phyloP scores from a whole-genome alignment of 2,329 filamentous ascomycete genomes.

The Cladosporium austrohemisphaericum region DNA sequence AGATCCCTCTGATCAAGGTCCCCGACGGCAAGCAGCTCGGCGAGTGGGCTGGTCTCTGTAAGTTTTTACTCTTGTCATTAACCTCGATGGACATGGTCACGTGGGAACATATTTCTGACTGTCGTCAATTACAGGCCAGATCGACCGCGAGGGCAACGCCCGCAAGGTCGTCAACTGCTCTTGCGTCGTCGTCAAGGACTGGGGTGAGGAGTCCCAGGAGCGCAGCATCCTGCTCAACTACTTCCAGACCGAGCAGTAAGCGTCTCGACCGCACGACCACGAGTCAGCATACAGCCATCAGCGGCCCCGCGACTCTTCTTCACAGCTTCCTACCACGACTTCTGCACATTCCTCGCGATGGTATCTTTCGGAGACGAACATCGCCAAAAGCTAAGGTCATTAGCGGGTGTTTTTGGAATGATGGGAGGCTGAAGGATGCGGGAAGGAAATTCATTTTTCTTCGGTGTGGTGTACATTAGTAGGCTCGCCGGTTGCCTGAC shows the following conservation, averaged over 20 bases:
- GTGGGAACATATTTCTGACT: not conserved
- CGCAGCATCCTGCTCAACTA: slow-evolving; percentile 99
- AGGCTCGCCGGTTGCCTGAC: slow-evolving; percentile 9
- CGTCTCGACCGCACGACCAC: slow-evolving; percentile 11
- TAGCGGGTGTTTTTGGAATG: slow-evolving; percentile 13
- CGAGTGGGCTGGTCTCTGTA: slow-evolving; percentile 99
- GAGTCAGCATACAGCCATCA: slow-evolving; percentile 10
- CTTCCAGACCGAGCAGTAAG: slow-evolving; percentile 81
- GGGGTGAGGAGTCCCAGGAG: slow-evolving; percentile 99
- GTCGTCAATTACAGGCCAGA: slow-evolving; percentile 63
- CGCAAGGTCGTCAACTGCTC: slow-evolving; percentile 99
- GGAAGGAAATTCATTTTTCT: not conserved
- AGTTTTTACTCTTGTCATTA: slow-evolving; percentile 44
- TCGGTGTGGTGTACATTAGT: slow-evolving; percentile 8
- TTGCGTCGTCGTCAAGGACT: slow-evolving; percentile 99
- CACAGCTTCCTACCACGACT: slow-evolving; percentile 5
- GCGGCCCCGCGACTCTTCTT: slow-evolving; percentile 2
- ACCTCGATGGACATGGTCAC: not conserved
- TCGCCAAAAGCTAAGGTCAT: slow-evolving; percentile 9
- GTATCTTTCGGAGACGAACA: slow-evolving; percentile 10
- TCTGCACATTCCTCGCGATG: not conserved
- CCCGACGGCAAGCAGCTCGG: slow-evolving; percentile 99
- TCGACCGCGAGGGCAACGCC: slow-evolving; percentile 98
- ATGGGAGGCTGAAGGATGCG: not conserved
- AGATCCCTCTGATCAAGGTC: slow-evolving; percentile 99